Conservation (phyloP, 2,329 filamentous ascomycete species). For the Pseudocercospora crystallina region DNA sequence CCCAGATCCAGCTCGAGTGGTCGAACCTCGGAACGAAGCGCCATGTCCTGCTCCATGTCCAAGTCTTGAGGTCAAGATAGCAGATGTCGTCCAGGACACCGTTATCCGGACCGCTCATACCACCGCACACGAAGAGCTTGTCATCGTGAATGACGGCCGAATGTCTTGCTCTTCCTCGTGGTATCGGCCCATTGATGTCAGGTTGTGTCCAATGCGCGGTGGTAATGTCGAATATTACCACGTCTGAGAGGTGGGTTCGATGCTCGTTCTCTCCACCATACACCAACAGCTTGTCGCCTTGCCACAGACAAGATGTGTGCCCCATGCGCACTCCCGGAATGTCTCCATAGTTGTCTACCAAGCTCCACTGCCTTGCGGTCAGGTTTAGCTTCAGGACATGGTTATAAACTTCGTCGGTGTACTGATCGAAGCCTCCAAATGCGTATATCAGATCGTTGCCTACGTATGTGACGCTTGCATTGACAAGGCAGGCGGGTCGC, state of each 20-base stretch:
- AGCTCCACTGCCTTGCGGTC: constrained; percentile 82
- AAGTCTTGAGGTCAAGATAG: constrained; percentile 94
- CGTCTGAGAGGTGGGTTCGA: constrained; percentile 88
- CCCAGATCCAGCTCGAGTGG: constrained; percentile 91
- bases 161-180: constrained; percentile 87
- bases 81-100: constrained; percentile 93
- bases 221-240: constrained; percentile 93
- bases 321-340: constrained; percentile 97
- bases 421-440: constrained; percentile 97
- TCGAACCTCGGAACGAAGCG: constrained; percentile 93
- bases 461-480: constrained; percentile 91
- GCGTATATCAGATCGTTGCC: constrained; percentile 97
- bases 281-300: constrained; percentile 91
- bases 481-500: constrained; percentile 90
- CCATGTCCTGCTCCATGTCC: constrained; percentile 96
- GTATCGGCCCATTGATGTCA: constrained; percentile 77
- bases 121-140: constrained; percentile 92
- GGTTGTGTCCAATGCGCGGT: constrained; percentile 95
- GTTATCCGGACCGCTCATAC: constrained; percentile 91
- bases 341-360: constrained; percentile 98
- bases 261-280: constrained; percentile 99
- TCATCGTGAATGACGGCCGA: constrained; percentile 94
- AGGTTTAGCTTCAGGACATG: constrained; percentile 90
- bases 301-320: constrained; percentile 93
- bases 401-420: constrained; percentile 98